phyloP scores from a whole-genome alignment of 768 basidiomycete species.

The Gyrodon lividus region DNA sequence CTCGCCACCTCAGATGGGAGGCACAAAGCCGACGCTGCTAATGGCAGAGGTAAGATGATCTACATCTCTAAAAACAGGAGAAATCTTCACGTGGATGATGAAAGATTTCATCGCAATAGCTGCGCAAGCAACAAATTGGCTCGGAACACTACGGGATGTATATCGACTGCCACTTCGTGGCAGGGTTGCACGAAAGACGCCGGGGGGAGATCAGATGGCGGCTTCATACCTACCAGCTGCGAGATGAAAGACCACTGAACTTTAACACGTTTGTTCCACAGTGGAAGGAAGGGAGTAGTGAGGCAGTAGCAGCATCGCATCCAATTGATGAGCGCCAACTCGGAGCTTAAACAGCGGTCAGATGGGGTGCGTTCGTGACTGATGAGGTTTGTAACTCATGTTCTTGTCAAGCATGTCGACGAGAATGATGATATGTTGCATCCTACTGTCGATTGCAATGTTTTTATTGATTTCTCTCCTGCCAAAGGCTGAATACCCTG shows the following conservation, averaged over 20 bases:
- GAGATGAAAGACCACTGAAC: constrained; percentile 6
- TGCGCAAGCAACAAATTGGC: constrained; percentile 17
- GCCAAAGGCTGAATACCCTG: constrained; percentile 19
- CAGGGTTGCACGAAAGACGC: constrained; percentile 6
- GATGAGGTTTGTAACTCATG: constrained; percentile 8
- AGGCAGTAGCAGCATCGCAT: constrained; percentile 21
- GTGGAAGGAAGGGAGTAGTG: constrained; percentile 13
- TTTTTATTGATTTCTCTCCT: constrained; percentile 1
- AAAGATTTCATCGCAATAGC: constrained; percentile 25
- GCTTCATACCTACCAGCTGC: constrained; percentile 6
- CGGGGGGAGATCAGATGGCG: constrained; percentile 10
- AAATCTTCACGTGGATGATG: constrained; percentile 12
- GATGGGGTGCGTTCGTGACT: constrained; percentile 9
- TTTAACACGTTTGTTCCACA: constrained; percentile 15
- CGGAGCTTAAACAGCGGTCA: constrained; percentile 27
- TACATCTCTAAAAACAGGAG: constrained; percentile 10
- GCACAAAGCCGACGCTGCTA: neutral
- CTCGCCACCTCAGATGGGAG: neutral
- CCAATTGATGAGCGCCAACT: constrained; percentile 13
- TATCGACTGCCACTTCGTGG: constrained; percentile 2
- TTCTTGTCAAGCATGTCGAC: constrained; percentile 10
- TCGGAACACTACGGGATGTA: constrained; percentile 8
- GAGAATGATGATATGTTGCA: constrained; percentile 10
- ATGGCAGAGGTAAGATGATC: constrained; percentile 1
- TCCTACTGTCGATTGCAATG: constrained; percentile 1